These are phyloP conservation scores for Malassezia furfur DNA, from an alignment of 1,284 basidiomycete species.

Conservation along the genomic window DNA sequence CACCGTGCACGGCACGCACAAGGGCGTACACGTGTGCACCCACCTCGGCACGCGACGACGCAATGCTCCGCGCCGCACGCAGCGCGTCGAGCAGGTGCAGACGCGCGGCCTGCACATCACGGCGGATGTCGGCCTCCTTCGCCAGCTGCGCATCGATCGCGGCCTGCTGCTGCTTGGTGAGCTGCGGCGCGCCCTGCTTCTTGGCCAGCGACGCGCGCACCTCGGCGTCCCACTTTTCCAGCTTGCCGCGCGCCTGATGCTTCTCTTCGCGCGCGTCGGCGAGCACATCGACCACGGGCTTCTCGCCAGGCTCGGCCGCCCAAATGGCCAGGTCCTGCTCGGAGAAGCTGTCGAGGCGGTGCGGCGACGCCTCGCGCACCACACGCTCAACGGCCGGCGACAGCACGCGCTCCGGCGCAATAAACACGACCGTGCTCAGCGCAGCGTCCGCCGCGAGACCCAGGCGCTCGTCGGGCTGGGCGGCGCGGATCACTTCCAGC, in stretches of 20 bases:
- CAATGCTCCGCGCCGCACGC: constrained; percentile 14
- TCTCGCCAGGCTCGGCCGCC: constrained; percentile 29
- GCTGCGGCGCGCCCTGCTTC: constrained; percentile 29
- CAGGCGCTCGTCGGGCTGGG: constrained; percentile 21
- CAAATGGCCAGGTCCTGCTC: constrained; percentile 42
- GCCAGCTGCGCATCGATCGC: constrained; percentile 39
- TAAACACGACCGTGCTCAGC: constrained; percentile 30
- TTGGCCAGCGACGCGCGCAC: constrained; percentile 43
- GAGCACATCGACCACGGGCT: constrained; percentile 38
- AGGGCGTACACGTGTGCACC: constrained; percentile 29
- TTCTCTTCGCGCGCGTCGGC: constrained; percentile 20
- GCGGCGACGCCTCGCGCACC: constrained; percentile 22
- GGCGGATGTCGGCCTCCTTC: constrained; percentile 30
- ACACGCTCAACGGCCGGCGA: constrained; percentile 28
- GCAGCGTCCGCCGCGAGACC: constrained; percentile 31
- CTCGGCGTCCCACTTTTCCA: constrained; percentile 47
- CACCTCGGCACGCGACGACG: constrained; percentile 26
- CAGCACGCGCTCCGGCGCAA: constrained; percentile 34
- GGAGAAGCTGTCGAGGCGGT: constrained; percentile 24
- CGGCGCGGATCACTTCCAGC: constrained; percentile 21
- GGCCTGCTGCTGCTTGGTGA: constrained; percentile 39
- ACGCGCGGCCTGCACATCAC: constrained; percentile 26
- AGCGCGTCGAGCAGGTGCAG: neutral
- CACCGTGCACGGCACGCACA: constrained; percentile 27
- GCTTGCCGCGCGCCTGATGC: constrained; percentile 14